phyloP scores from a whole-genome alignment of 2,329 filamentous ascomycete species.

The Xylariales sp. region DNA sequence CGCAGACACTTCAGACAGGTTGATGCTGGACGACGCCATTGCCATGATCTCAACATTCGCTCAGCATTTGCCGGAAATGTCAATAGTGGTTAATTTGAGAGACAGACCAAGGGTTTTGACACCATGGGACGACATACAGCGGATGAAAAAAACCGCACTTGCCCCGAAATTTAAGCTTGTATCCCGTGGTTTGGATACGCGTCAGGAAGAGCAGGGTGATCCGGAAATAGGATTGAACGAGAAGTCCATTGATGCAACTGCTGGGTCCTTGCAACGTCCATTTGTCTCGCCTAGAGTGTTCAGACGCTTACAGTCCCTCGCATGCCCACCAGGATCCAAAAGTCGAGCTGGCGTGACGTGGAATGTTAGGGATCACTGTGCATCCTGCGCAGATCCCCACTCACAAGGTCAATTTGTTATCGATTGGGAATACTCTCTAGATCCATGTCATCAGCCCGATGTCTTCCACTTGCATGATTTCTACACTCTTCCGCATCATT shows the following conservation, averaged over 20 bases:
- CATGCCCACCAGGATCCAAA: conserved; percentile 60
- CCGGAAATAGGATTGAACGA: background rate
- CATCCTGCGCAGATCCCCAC: conserved; percentile 58
- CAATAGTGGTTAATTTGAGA: conserved; percentile 76
- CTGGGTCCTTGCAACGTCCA: too few species aligned
- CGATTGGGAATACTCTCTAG: conserved; percentile 60
- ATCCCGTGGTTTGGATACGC: conserved; percentile 36
- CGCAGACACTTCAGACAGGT: conserved; percentile 23
- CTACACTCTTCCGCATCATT: conserved; percentile 59
- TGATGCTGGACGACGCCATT: conserved; percentile 40
- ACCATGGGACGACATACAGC: conserved; percentile 58
- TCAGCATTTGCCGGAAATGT: conserved; percentile 74
- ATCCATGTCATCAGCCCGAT: conserved; percentile 75
- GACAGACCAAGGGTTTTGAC: conserved; percentile 70
- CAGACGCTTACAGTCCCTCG: conserved; percentile 30
- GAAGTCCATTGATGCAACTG: background rate
- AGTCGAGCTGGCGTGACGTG: conserved; percentile 56
- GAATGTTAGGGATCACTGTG: conserved; percentile 62
- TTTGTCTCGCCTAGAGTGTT: conserved; percentile 20
- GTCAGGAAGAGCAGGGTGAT: conserved; percentile 3
- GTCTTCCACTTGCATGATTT: conserved; percentile 70
- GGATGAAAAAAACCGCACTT: conserved; percentile 22
- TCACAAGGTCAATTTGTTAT: conserved; percentile 62
- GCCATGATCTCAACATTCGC: conserved; percentile 70
- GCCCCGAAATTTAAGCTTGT: conserved; percentile 36